Evolutionary conservation across 306 rosid genomes (phyloP).

Genomic region (Pterocarpus santalinus): DNA sequence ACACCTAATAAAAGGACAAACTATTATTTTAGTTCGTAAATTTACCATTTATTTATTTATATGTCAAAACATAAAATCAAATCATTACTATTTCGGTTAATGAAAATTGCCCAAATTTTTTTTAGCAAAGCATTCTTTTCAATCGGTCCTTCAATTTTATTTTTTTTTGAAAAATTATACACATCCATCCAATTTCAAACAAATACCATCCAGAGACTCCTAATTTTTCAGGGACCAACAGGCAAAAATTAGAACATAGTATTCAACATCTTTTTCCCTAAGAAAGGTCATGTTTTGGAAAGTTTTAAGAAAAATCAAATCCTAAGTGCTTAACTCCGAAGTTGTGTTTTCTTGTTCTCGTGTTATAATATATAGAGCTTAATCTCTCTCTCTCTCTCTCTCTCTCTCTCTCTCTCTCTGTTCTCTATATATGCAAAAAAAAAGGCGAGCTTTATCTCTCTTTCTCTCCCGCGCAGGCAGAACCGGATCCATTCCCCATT

Average conservation of each 20-base stretch:
- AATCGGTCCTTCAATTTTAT: too few species aligned
- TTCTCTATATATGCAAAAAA: too few species aligned
- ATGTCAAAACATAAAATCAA: too few species aligned
- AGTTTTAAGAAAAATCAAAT: constrained; percentile 1
- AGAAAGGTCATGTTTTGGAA: neutral
- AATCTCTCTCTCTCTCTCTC: neutral
- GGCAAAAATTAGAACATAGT: neutral
- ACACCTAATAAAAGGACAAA: too few species aligned
- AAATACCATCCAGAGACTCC: neutral
- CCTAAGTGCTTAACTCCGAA: neutral
- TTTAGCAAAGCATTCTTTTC: too few species aligned
- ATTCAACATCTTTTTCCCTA: neutral
- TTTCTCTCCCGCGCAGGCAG: constrained; percentile 41
- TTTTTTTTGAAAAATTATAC: too few species aligned
- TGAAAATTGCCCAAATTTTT: too few species aligned
- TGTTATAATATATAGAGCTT: neutral
- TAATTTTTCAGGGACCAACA: neutral
- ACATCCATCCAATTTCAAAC: neutral
- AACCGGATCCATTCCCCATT: constrained; percentile 21
- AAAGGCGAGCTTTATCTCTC: neutral
- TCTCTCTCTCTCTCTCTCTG: neutral
- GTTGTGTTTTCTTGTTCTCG: neutral
- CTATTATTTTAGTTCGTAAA: too few species aligned
- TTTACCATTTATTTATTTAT: too few species aligned
- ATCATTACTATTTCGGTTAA: too few species aligned